phyloP scores from a whole-genome alignment of 2,329 filamentous ascomycete species.

The Didymella glomerata region DNA sequence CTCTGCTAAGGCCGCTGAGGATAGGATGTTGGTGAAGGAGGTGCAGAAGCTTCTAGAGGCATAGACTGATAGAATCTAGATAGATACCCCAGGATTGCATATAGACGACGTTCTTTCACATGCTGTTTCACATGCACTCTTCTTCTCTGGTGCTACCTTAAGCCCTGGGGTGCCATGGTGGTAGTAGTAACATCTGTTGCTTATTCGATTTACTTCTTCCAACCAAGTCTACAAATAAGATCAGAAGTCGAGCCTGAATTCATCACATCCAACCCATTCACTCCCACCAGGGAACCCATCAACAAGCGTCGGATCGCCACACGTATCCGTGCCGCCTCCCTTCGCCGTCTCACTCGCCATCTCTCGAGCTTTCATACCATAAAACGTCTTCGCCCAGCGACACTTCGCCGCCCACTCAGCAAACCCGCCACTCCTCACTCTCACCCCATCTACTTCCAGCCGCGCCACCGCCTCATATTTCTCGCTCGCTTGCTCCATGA shows the following conservation, averaged over 20 bases:
- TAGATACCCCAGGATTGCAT: slow-evolving; percentile 17
- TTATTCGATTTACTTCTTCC: too few relatives aligned
- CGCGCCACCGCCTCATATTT: slow-evolving; percentile 6
- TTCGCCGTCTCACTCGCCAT: too few relatives aligned
- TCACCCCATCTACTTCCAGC: slow-evolving; percentile 1
- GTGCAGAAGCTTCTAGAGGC: slow-evolving; percentile 44
- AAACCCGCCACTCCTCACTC: slow-evolving; percentile 2
- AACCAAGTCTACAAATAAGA: too few relatives aligned
- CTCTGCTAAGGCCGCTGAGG: slow-evolving; percentile 36
- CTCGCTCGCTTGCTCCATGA: slow-evolving; percentile 3
- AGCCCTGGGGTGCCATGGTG: too few relatives aligned
- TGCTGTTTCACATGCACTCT: too few relatives aligned
- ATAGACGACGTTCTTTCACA: neutral
- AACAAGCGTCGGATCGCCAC: too few relatives aligned
- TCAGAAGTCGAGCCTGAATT: too few relatives aligned
- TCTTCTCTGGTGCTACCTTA: too few relatives aligned
- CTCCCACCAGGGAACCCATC: too few relatives aligned
- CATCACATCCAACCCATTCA: too few relatives aligned
- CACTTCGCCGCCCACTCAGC: slow-evolving; percentile 4
- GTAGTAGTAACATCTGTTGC: too few relatives aligned
- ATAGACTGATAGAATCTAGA: slow-evolving; percentile 17
- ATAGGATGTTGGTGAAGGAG: slow-evolving; percentile 47
- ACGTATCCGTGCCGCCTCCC: too few relatives aligned
- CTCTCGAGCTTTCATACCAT: neutral
- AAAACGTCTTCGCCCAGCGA: slow-evolving; percentile 4